Evolutionary conservation across 257 asterid genomes (phyloP), one percentile per base, ranked within the genome.

Genomic region (Cynanchum wilfordii): DNA sequence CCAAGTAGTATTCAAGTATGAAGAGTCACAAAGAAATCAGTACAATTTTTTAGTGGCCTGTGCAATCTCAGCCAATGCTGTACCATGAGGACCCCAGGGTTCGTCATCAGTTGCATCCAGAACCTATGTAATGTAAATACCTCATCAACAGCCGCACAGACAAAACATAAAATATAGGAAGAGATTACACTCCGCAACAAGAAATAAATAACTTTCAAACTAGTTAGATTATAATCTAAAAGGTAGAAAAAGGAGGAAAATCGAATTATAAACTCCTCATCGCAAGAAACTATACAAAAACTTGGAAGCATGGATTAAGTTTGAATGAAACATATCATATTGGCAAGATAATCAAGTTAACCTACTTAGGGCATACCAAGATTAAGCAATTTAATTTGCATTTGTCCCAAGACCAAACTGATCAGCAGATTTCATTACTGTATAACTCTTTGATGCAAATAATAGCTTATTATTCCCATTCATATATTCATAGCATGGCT

Each of bases 81-180:
- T 90, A 71, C 98, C 98, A 77, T 92, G 98, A 81, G 98, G 98
- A 77, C 98, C 98, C 98, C 98, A 92, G 62, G 97, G 97, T 79
- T 92, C 98, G 51, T 92, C 96, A 68, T 92, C 98, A 30, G 98
- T 92, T 27, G 98, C 98, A 85, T 92, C 98, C 88, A 92, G 74
- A 78, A 89, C 98, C 98, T 93, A 77, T 65, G 29, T 59, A 47
- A 74, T 59, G 24, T 66, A 36, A 73, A 76, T 27, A 82, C 67
- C 68, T 77, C 66, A 57, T 52, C 69, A 47, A 49, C 19, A 71
- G 60, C 52, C 76, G 64, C 33, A 72, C 5, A 20, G 38, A 47
- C 2, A 5, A 56, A 71, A 38, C 47, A 29, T 5, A 11, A 24
- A 62, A 40, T 19, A 54, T 38, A 55, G 69, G 7, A 74, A 4